Evolutionary conservation across 2,329 filamentous ascomycete species (phyloP).

Genomic region (Pseudopyrenochaeta lycopersici): DNA sequence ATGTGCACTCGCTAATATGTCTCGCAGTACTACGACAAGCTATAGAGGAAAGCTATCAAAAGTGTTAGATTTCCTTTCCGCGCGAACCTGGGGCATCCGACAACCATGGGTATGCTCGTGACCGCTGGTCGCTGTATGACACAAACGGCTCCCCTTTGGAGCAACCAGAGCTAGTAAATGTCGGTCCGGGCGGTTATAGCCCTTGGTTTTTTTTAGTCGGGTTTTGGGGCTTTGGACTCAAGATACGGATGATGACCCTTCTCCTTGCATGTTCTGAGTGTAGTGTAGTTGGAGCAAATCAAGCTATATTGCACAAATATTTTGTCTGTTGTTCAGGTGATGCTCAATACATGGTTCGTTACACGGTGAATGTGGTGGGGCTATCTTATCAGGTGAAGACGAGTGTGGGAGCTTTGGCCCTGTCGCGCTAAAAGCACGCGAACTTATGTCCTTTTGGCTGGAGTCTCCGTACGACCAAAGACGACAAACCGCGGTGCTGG

Average conservation of each 20-base stretch:
- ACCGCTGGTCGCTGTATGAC: conserved; percentile 45
- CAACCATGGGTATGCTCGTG: conserved; percentile 47
- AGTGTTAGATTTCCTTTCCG: conserved; percentile 55
- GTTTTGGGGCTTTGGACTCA: conserved; percentile 39
- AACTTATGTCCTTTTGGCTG: conserved; percentile 9
- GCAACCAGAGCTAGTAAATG: conserved; percentile 47
- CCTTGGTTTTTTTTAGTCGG: conserved; percentile 34
- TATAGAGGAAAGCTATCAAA: conserved; percentile 70
- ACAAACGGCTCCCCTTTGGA: conserved; percentile 42
- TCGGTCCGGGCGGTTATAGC: conserved; percentile 47
- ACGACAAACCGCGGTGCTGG: not conserved
- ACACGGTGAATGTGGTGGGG: conserved; percentile 27
- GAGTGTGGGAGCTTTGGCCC: conserved; percentile 10
- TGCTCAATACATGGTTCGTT: conserved; percentile 8
- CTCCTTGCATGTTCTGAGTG: conserved; percentile 46
- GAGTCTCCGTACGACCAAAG: not conserved
- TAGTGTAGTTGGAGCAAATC: conserved; percentile 45
- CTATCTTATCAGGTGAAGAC: conserved; percentile 23
- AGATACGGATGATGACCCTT: conserved; percentile 47
- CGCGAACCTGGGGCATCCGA: conserved; percentile 42
- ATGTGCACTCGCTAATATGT: conserved; percentile 49
- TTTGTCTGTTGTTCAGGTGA: conserved; percentile 5
- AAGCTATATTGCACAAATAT: conserved; percentile 40
- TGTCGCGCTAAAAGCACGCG: conserved; percentile 25
- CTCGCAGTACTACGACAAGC: conserved; percentile 95